phyloP scores from a whole-genome alignment of 2,329 filamentous ascomycete genomes.

The Juglanconis sp. region DNA sequence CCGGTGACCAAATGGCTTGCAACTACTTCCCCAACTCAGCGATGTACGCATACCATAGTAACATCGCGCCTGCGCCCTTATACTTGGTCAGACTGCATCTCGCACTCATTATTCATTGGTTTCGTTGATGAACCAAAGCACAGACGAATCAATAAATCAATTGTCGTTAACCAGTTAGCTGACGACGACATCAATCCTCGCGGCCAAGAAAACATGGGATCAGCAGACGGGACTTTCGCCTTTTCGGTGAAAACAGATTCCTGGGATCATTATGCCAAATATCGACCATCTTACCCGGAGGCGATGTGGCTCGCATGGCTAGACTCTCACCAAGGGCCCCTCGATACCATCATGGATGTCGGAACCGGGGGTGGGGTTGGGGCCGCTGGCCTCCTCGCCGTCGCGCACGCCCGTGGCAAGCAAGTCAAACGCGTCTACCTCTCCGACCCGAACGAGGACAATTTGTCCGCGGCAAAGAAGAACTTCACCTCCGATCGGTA shows the following conservation, averaged over 20 bases:
- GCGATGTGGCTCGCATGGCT: slow-evolving; percentile 13
- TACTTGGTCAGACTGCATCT: too few relatives aligned
- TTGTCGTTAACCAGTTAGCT: neutral
- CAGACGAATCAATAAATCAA: neutral
- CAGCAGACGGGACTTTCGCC: neutral
- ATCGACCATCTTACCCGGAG: slow-evolving; percentile 12
- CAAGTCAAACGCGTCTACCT: slow-evolving; percentile 11
- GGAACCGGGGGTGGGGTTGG: slow-evolving; percentile 15
- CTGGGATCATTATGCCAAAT: slow-evolving; percentile 15
- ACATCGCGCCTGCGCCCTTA: too few relatives aligned
- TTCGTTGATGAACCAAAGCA: too few relatives aligned
- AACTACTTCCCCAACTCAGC: neutral
- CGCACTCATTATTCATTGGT: too few relatives aligned
- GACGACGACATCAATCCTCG: too few relatives aligned
- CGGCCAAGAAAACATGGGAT: neutral
- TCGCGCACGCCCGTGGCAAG: neutral
- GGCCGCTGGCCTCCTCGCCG: slow-evolving; percentile 6
- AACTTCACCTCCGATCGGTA: neutral
- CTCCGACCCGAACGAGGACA: slow-evolving; percentile 13
- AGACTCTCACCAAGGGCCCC: slow-evolving; percentile 8
- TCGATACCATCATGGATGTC: slow-evolving; percentile 9
- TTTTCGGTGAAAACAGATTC: slow-evolving; percentile 8
- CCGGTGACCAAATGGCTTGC: too few relatives aligned
- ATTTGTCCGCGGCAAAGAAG: slow-evolving; percentile 3
- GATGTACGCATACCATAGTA: too few relatives aligned